phyloP scores from a whole-genome alignment of 2,329 filamentous ascomycete species.

The Trichophyton equinum region DNA sequence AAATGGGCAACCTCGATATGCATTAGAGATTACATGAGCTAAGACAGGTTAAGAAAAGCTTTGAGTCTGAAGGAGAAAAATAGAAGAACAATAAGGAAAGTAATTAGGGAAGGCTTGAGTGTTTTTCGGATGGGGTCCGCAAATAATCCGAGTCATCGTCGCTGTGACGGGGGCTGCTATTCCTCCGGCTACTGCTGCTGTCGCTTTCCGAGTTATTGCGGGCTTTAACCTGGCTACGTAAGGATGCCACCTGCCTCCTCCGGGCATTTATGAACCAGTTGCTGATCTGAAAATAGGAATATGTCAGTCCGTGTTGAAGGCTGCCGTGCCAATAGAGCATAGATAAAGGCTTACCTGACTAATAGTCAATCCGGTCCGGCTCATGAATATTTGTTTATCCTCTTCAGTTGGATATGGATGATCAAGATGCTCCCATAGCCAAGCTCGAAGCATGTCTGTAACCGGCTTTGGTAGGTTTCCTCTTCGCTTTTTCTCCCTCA shows the following conservation, averaged over 20 bases:
- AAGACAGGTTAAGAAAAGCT: neutral
- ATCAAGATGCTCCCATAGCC: conserved; percentile 64
- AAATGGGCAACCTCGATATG: neutral
- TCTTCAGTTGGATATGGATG: conserved; percentile 83
- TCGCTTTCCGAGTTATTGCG: conserved; percentile 7
- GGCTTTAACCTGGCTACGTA: conserved; percentile 33
- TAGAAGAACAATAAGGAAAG: neutral
- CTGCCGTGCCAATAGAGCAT: neutral
- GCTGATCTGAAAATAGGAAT: conserved; percentile 31
- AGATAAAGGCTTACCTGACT: conserved; percentile 38
- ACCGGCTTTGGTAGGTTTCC: conserved; percentile 87
- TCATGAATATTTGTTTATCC: conserved; percentile 71
- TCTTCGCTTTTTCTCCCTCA: conserved; percentile 45
- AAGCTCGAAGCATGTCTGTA: conserved; percentile 65
- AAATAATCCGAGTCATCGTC: neutral
- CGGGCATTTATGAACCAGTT: conserved; percentile 44
- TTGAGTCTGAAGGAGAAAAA: neutral
- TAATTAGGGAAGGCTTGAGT: neutral
- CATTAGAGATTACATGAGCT: neutral
- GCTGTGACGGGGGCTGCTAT: neutral
- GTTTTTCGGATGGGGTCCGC: neutral
- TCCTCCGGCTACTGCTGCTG: neutral
- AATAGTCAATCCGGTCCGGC: conserved; percentile 62
- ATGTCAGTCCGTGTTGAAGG: conserved; percentile 2
- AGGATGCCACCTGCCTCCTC: conserved; percentile 35